Evolutionary conservation across 2,329 filamentous ascomycete species (phyloP).

Genomic region (Acrocalymma vagum): DNA sequence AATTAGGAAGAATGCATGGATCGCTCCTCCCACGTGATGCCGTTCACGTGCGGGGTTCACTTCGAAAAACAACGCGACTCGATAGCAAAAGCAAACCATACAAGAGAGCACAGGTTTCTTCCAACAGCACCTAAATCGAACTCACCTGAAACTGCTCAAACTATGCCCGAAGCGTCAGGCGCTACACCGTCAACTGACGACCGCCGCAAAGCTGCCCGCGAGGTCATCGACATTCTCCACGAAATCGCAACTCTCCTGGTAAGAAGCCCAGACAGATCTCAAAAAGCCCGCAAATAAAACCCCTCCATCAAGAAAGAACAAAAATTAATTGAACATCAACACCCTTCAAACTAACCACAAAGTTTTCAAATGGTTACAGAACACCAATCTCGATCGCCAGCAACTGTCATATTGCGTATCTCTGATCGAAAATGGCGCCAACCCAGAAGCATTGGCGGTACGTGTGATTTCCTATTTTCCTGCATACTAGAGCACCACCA

Average conservation of each 20-base stretch:
- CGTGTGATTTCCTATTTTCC: slow-evolving; percentile 48
- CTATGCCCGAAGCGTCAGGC: slow-evolving; percentile 29
- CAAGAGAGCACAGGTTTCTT: too few relatives aligned
- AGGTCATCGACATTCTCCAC: slow-evolving; percentile 81
- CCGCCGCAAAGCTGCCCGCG: slow-evolving; percentile 79
- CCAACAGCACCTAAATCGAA: too few relatives aligned
- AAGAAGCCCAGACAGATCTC: slow-evolving; percentile 52
- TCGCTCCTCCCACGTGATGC: too few relatives aligned
- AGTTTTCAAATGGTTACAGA: too few relatives aligned
- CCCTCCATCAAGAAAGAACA: background rate
- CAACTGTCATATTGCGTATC: slow-evolving; percentile 95
- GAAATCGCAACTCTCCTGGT: slow-evolving; percentile 92
- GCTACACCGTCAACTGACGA: slow-evolving; percentile 40
- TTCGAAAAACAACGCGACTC: too few relatives aligned
- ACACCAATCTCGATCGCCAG: slow-evolving; percentile 89
- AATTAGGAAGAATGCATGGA: too few relatives aligned
- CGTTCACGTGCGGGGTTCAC: too few relatives aligned
- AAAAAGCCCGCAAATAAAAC: slow-evolving; percentile 1
- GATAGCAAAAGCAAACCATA: background rate
- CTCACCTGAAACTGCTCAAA: too few relatives aligned
- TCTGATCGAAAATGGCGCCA: slow-evolving; percentile 95
- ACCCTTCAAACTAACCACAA: too few relatives aligned
- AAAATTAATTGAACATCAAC: slow-evolving; percentile 3
- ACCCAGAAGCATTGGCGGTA: slow-evolving; percentile 93
- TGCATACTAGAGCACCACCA: slow-evolving; percentile 12